phyloP scores from a whole-genome alignment of 345 rosid species.

The Cochlearia excelsa region DNA sequence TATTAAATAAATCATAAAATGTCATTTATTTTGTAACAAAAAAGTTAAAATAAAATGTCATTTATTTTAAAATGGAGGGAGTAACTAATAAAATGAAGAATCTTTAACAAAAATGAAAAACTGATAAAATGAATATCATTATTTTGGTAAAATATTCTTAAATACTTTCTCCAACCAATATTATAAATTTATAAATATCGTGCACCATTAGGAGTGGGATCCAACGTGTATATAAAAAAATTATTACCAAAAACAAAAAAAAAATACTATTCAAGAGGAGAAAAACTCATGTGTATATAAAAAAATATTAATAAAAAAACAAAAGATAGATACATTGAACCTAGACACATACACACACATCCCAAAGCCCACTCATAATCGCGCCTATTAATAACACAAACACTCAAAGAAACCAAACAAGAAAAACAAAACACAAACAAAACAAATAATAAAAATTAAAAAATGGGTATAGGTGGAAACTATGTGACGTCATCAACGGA shows the following conservation, averaged over 20 bases:
- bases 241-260: neutral
- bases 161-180: neutral
- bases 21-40: too few species aligned
- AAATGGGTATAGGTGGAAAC: slow-evolving; percentile 41
- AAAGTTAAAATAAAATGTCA: too few species aligned
- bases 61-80: too few species aligned
- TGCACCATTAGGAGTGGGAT: slow-evolving; percentile 11
- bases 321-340: slow-evolving; percentile 55
- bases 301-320: neutral
- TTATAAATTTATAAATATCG: neutral
- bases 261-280: slow-evolving; percentile 5
- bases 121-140: too few species aligned
- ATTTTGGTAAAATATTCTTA: too few species aligned
- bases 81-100: too few species aligned
- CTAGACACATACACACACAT: slow-evolving; percentile 45
- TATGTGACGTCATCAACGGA: slow-evolving; percentile 15
- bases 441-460: too few species aligned
- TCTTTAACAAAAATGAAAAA: too few species aligned
- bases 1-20: too few species aligned
- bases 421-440: too few species aligned
- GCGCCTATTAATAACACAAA: slow-evolving; percentile 7
- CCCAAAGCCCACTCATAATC: neutral
- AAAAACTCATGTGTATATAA: neutral
- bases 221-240: slow-evolving; percentile 8
- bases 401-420: too few species aligned